Evolutionary conservation across 2,329 filamentous ascomycete genomes (phyloP), one percentile per base, ranked within the genome.

Genomic region (Alternaria atra): DNA sequence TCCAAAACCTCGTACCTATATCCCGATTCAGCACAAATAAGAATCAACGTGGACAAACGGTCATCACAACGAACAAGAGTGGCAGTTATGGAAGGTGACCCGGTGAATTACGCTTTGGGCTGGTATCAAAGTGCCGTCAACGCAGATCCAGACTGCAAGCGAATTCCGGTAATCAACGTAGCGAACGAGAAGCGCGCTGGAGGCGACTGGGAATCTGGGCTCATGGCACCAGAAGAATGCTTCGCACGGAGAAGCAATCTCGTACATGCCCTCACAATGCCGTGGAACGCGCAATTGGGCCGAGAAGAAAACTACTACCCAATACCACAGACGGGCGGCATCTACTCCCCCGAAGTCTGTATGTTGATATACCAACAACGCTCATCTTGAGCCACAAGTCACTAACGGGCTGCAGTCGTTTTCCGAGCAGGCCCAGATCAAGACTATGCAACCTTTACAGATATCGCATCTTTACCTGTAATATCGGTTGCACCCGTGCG

Each of bases 141-240:
- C 40, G 65, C 69, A 44, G 68, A 62, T 48, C 42, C 65, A 34
- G 59, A 71, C 34, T 68, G 66, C 58, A 79, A 78, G 62, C 77
- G 69, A 43, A 84, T 91, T 56, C 88, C 89, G 0, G 89, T 92
- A 60, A 86, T 92, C 63, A 92, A 90, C 67, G 86, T 88, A 56
- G 91, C 91, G 48, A 92, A 93, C 78, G 91, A 93, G 75, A 91
- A 90, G 73, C 84, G 90, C 37, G 85, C 91, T 0, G 91, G 91
- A 9, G 91, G 91, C n/a, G 90, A 93, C 73, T 94, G 91, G 91
- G 90, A 93, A 69, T 90, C 82, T 35, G 86, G 85, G 9, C 80
- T 86, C 12, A 83, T 86, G 67, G 87, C 87, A 32, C 88, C 88
- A 53, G 89, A 91, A 80, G 91, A 93, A 77, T 89, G 89, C 66